Base-by-base conservation (phyloP, 108 stramenopile genomes). In the Hondaea fermentalgiana region DNA sequence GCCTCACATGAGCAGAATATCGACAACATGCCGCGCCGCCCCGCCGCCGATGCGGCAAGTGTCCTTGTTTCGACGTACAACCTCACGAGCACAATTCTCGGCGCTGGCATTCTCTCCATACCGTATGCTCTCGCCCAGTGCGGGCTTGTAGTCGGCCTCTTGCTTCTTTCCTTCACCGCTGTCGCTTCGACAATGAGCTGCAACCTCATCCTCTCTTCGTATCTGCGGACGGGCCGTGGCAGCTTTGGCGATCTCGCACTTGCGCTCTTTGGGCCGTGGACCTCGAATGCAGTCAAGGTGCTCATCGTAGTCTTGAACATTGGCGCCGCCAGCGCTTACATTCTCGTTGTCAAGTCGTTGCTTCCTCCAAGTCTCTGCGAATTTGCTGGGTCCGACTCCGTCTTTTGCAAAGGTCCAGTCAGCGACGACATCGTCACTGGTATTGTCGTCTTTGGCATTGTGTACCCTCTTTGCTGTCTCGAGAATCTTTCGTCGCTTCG, bases 321-420 rank as follows among this genome's bases (percentile, higher is more conserved):
- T 16, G 76, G 76, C 28, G 76, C 76, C 6, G 76, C 76, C n/a
- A 53, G 49, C 51, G 76, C 49, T 6, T 83, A 83, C 76, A 83
- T 83, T 17, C 76, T 83, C 49, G 76, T 83, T 6, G 49, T 83
- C 51, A 83, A 83, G 51, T 53, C 76, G 51, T 23, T 83, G 17
- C 76, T 83, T 6, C 76, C 76, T 12, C 76, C 76, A 4, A 83
- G 76, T 28, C 76, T 83, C 25, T 83, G 76, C 76, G 49, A 83
- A 12, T 16, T 83, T 45, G 45, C 51, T 6, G 76, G 76, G 6
- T 6, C 44, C 8, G 76, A 23, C 10, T 83, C 76, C 23, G 6
- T 53, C 49, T 53, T 83, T 23, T 83, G 76, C 51, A 42, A 69
- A 12, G 64, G 64, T 23, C 14, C 64, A 17, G 14, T 69, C 8